Conservation (phyloP, 2,329 filamentous ascomycete genomes). For the Xylariaceae sp. region DNA sequence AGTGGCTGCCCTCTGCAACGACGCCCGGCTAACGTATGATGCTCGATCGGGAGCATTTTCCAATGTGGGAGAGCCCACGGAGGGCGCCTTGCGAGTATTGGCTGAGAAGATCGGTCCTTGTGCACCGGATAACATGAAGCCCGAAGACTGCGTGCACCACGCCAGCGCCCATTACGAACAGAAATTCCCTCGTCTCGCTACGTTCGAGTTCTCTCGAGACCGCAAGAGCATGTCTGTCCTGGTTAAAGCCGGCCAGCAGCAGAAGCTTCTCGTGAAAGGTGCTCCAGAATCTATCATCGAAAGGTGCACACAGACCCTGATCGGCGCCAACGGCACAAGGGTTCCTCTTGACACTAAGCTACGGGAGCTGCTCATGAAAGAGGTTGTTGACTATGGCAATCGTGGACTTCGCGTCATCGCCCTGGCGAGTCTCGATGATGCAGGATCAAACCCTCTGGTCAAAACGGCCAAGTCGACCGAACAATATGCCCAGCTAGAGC, state of each 20-base stretch:
- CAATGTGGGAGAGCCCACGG: constrained; percentile 88
- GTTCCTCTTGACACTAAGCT: constrained; percentile 66
- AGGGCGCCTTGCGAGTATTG: constrained; percentile 83
- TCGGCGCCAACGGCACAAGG: constrained; percentile 72
- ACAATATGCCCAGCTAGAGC: constrained; percentile 82
- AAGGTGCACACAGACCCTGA: constrained; percentile 74
- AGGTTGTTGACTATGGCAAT: constrained; percentile 86
- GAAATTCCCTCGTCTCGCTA: constrained; percentile 66
- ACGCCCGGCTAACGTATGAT: constrained; percentile 77
- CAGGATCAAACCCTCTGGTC: constrained; percentile 62
- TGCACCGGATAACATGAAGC: constrained; percentile 45
- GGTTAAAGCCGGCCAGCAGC: constrained; percentile 59
- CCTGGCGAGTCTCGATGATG: constrained; percentile 73
- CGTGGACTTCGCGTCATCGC: constrained; percentile 91
- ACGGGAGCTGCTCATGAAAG: constrained; percentile 61
- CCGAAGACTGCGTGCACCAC: constrained; percentile 65
- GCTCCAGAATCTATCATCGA: constrained; percentile 92
- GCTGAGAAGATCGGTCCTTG: constrained; percentile 91
- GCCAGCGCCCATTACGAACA: constrained; percentile 81
- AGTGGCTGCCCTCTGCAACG: constrained; percentile 77
- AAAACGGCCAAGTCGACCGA: constrained; percentile 70
- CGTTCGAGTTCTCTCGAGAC: constrained; percentile 95
- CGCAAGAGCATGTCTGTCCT: constrained; percentile 99
- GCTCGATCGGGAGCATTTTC: constrained; percentile 64
- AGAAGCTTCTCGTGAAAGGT: constrained; percentile 90